A percentile compares a stretch with the other conserved stretches of the same genome.
These are phyloP conservation scores for Backusella mclennaniae DNA, from an alignment of 192 early-diverging fungal species.

Conservation along the genomic window DNA sequence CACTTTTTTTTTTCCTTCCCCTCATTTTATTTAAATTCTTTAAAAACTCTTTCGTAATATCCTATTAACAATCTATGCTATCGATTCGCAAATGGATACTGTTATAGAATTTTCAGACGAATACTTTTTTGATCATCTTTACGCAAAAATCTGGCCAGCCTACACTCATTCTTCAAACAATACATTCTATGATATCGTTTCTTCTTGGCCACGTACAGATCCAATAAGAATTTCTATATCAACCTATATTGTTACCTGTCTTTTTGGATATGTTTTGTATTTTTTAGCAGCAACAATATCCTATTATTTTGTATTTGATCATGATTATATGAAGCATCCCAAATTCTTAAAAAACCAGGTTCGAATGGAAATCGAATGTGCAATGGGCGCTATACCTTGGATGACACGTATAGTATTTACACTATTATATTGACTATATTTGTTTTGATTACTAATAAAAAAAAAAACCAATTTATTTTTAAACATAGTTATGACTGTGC, in stretches of 20 bases:
- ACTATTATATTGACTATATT: neutral
- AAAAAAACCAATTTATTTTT: neutral
- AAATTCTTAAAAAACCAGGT: constrained; percentile 91
- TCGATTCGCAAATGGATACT: constrained; percentile 53
- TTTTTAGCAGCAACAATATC: constrained; percentile 71
- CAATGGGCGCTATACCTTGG: constrained; percentile 73
- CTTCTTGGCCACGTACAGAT: constrained; percentile 53
- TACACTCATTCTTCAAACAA: constrained; percentile 40
- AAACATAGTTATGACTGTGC: constrained; percentile 69
- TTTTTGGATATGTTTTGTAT: constrained; percentile 78
- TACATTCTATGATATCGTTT: constrained; percentile 32
- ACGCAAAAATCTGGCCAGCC: constrained; percentile 32
- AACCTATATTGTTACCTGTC: constrained; percentile 67
- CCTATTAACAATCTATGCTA: neutral
- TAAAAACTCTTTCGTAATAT: neutral
- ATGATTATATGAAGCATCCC: constrained; percentile 84
- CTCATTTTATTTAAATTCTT: neutral
- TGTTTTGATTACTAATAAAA: neutral
- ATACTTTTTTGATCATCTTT: constrained; percentile 62
- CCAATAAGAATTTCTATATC: neutral
- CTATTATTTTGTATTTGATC: constrained; percentile 87
- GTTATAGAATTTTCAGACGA: constrained; percentile 62
- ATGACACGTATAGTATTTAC: constrained; percentile 48
- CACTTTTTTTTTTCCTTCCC: neutral
- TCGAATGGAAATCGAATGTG: constrained; percentile 78